phyloP scores from a whole-genome alignment of 345 rosid species.

The Brassica napus region Da-Ae NC_063442.1:15141501-15142000 shows the following conservation, averaged over 20 bases:
- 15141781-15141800: slow-evolving; percentile 35
- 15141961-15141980: slow-evolving; percentile 10
- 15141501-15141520: slow-evolving; percentile 93
- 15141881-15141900: slow-evolving; percentile 7
- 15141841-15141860: slow-evolving; percentile 12
- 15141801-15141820: slow-evolving; percentile 24
- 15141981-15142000: slow-evolving; percentile 6
- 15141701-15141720: slow-evolving; percentile 55
- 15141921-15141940: slow-evolving; percentile 3
- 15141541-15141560: slow-evolving; percentile 94
- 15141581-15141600: slow-evolving; percentile 87
- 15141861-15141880: slow-evolving; percentile 19
- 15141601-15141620: slow-evolving; percentile 78
- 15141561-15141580: slow-evolving; percentile 92
- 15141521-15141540: slow-evolving; percentile 95
- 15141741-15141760: slow-evolving; percentile 48
- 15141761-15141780: slow-evolving; percentile 46
- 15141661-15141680: slow-evolving; percentile 34
- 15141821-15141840: slow-evolving; percentile 31
- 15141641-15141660: slow-evolving; percentile 58
- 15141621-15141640: slow-evolving; percentile 74
- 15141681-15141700: slow-evolving; percentile 52
- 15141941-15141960: slow-evolving; percentile 27
- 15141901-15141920: background rate
- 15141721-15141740: slow-evolving; percentile 47